Conservation (phyloP, 2,329 filamentous ascomycete species). For the Colletotrichum sp. region DNA sequence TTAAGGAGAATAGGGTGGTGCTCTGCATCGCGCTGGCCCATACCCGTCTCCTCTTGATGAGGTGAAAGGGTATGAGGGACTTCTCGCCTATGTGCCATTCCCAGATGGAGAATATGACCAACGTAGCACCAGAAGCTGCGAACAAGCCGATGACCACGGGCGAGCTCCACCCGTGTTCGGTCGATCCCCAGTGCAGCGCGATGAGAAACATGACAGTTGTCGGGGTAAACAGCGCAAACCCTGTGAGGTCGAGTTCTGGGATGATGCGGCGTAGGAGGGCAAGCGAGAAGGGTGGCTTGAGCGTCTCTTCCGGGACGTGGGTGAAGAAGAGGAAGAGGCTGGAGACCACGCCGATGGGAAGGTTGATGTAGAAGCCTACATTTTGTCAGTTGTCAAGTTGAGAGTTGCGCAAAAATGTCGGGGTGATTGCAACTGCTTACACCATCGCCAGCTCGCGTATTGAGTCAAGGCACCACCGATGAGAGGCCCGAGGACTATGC, state of each 20-base stretch:
- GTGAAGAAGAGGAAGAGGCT: background rate
- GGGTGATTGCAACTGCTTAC: background rate
- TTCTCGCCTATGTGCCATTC: background rate
- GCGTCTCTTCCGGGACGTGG: background rate
- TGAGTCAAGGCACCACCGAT: background rate
- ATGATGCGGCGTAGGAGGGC: background rate
- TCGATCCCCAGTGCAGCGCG: background rate
- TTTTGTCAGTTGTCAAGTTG: accelerated
- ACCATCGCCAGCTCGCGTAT: background rate
- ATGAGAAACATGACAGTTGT: background rate
- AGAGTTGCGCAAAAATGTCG: background rate
- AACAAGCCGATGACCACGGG: background rate
- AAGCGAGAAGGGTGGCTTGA: background rate
- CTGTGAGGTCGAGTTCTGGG: background rate
- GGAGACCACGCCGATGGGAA: background rate
- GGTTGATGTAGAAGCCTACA: background rate
- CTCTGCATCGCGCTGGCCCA: background rate
- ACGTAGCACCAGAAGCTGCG: background rate
- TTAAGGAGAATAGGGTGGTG: accelerated
- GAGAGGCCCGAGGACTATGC: background rate
- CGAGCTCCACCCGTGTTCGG: background rate
- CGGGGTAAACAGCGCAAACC: background rate
- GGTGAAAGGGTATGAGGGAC: background rate
- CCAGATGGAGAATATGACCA: accelerated
- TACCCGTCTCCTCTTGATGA: background rate